phyloP scores from a whole-genome alignment of 805 yeast genomes.

The Pichia manshurica region DNA sequence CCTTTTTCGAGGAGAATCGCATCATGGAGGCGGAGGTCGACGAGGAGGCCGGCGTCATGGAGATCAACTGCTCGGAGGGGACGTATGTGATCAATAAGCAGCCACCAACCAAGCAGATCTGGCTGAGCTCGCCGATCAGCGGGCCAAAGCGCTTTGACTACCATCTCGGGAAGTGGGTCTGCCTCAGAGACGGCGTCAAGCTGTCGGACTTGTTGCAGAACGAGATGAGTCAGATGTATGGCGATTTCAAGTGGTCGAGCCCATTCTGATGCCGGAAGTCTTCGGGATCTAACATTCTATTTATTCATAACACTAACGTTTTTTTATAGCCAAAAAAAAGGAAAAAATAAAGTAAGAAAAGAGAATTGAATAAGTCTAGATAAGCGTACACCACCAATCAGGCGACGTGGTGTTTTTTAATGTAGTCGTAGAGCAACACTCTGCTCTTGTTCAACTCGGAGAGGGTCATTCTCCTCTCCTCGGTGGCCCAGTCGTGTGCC shows the following conservation, averaged over 20 bases:
- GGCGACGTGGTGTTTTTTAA: conserved; percentile 1
- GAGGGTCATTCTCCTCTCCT: conserved; percentile 12
- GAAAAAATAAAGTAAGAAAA: not conserved
- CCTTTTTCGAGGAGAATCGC: conserved; percentile 46
- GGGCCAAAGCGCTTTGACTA: conserved; percentile 89
- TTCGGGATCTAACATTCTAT: too few relatives aligned
- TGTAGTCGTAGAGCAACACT: conserved; percentile 9
- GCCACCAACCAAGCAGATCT: conserved; percentile 94
- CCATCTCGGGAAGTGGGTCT: conserved; percentile 70
- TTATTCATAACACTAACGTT: too few relatives aligned
- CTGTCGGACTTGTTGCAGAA: conserved; percentile 42
- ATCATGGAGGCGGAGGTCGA: conserved; percentile 62
- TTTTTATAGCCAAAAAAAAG: too few relatives aligned
- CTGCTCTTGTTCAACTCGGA: conserved; percentile 15
- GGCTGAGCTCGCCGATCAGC: conserved; percentile 90
- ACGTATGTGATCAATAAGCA: conserved; percentile 92
- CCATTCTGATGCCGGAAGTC: conserved; percentile 3
- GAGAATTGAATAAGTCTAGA: not conserved
- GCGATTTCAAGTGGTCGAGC: conserved; percentile 20
- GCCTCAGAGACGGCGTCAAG: conserved; percentile 57
- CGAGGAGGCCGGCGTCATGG: conserved; percentile 74
- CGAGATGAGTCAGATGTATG: conserved; percentile 39
- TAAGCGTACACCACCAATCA: not conserved
- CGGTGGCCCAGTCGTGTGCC: conserved; percentile 31
- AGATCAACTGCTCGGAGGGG: conserved; percentile 67